phyloP scores from a whole-genome alignment of 495 filamentous ascomycete species.

The Daldinia childiae region DNA sequence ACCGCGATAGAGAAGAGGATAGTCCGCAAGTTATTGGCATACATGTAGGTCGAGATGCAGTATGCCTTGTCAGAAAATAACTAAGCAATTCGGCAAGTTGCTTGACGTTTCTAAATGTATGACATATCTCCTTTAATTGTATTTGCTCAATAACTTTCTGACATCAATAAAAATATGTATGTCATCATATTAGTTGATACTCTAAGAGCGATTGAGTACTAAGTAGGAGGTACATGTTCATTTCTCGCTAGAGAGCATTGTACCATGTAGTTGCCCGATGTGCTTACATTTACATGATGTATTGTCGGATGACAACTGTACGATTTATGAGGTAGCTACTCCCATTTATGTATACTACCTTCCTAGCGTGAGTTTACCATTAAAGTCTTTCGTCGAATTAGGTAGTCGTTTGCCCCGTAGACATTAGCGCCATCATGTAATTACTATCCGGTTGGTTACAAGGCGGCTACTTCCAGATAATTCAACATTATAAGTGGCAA shows the following conservation, averaged over 20 bases:
- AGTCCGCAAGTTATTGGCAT: neutral
- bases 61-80: neutral
- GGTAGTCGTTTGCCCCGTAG: neutral
- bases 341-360: neutral
- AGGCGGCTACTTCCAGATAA: neutral
- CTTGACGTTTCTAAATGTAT: conserved; percentile 5
- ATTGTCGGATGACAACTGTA: conserved; percentile 5
- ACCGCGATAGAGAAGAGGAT: conserved; percentile 2
- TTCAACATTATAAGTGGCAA: neutral
- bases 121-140: neutral
- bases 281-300: neutral
- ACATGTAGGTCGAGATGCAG: neutral
- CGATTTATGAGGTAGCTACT: neutral
- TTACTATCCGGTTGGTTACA: neutral
- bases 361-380: neutral
- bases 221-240: neutral
- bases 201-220: too few species aligned
- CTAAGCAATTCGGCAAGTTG: neutral
- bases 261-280: neutral
- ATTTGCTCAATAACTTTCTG: neutral
- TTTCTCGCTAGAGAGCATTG: neutral
- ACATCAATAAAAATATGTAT: neutral
- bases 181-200: neutral
- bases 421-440: neutral
- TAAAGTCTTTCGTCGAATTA: neutral